These are phyloP conservation scores for Tetrahymena borealis DNA, from an alignment of 73 alveolate species.

Conservation along the genomic window DNA sequence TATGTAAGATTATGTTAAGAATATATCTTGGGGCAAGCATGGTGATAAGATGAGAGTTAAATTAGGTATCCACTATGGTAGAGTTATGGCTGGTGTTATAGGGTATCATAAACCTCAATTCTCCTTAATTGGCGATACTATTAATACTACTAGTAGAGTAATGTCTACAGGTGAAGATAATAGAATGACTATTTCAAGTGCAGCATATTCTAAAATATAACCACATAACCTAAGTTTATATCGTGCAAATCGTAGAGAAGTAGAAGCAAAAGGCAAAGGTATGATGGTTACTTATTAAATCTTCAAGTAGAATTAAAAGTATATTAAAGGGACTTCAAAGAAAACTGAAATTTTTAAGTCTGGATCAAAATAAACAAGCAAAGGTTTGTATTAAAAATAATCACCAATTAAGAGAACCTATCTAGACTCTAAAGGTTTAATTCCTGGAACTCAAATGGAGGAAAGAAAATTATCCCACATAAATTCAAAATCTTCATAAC, in stretches of 20 bases:
- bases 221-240: neutral
- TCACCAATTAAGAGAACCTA: neutral
- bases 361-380: neutral
- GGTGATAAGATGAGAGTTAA: conserved; percentile 52
- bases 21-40: neutral
- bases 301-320: neutral
- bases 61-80: conserved; percentile 93
- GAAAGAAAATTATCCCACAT: neutral
- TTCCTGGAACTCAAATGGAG: neutral
- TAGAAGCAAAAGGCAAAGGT: conserved; percentile 55
- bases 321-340: neutral
- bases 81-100: conserved; percentile 93
- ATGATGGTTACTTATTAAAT: conserved; percentile 19
- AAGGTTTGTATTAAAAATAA: neutral
- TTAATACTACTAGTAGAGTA: conserved; percentile 86
- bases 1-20: neutral
- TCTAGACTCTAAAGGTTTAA: neutral
- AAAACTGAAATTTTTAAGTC: neutral
- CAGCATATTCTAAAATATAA: conserved; percentile 20
- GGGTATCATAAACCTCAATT: conserved; percentile 94
- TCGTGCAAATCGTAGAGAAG: neutral
- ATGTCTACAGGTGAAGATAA: conserved; percentile 69
- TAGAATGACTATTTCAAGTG: conserved; percentile 8
- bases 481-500: neutral
- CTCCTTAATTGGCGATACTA: conserved; percentile 90